Base-by-base conservation (phyloP, 2,329 filamentous ascomycete genomes). In the Trichophyton equinum region DNA sequence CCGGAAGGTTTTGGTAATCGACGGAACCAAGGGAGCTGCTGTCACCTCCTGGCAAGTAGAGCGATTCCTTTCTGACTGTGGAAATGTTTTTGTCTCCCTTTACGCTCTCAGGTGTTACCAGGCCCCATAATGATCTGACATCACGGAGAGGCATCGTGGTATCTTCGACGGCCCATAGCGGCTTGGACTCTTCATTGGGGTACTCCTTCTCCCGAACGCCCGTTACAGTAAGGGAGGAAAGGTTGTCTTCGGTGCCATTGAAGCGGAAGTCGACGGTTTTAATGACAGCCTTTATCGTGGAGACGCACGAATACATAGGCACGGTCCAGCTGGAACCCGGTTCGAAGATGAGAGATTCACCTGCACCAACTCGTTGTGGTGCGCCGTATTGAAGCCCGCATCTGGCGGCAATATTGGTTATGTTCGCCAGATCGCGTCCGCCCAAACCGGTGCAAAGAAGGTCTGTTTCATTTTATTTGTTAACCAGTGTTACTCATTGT, bases 271-370 rank as follows among this genome's bases (percentile, higher is more conserved):
- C 66, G 4, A 78, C 75, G 0, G 73, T 75, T 63, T 79, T 79
- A 61, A 81, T 71, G 0, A 69, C 73, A 1, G 77, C 77, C 53
- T 74, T 74, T 2, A 74, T 63, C 0, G 74, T 66, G 0, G 71
- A 73, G 1, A 76, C 76, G 63, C 78, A 81, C 0, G 70, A 68
- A 62, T 79, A 78, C 0, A 80, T 61, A 0, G 76, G 72, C 2
- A 72, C 66, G 0, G 72, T 71, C 77, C 77, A 81, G 36, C 66
- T 63, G 15, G 74, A 75, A 4, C 72, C 72, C 4, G 71, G 69
- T 13, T 79, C 74, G 22, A 74, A 73, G 2, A 76, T 63, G 1
- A 76, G 64, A 2, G 66, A 62, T 2, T 68, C 65, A 0, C 69
- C 71, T 0, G 66, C 69, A 46, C 77, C 74, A 1, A 66, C 63